Evolutionary conservation across 2,329 filamentous ascomycete genomes (phyloP).

Genomic region (Alternaria sp.): DNA sequence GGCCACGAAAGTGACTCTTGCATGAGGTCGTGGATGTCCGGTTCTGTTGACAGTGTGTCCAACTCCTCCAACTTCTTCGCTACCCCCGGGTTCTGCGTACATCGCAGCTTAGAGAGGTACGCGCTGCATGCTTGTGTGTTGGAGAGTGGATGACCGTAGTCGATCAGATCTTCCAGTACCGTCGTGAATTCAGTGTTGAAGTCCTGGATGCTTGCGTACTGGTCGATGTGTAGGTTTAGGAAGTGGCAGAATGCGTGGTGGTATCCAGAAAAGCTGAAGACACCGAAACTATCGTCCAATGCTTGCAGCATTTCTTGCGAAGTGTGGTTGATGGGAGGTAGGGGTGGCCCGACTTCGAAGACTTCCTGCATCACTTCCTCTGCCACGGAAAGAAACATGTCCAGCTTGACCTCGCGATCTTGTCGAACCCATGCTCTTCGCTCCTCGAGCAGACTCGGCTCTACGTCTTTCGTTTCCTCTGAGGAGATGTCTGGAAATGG

Average conservation of each 20-base stretch:
- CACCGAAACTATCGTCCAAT: slow-evolving; percentile 35
- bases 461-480: slow-evolving; percentile 24
- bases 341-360: slow-evolving; percentile 42
- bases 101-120: slow-evolving; percentile 48
- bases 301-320: slow-evolving; percentile 42
- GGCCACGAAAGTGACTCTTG: slow-evolving; percentile 41
- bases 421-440: slow-evolving; percentile 44
- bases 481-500: slow-evolving; percentile 25
- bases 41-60: slow-evolving; percentile 28
- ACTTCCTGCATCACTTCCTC: slow-evolving; percentile 48
- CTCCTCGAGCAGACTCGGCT: slow-evolving; percentile 43
- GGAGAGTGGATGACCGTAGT: slow-evolving; percentile 42
- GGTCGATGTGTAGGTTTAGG: slow-evolving; percentile 46
- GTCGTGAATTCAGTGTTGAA: slow-evolving; percentile 45
- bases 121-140: slow-evolving; percentile 46
- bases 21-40: slow-evolving; percentile 36
- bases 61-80: slow-evolving; percentile 41
- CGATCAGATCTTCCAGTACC: slow-evolving; percentile 41
- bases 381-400: slow-evolving; percentile 45
- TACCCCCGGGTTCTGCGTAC: slow-evolving; percentile 48
- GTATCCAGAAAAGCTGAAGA: slow-evolving; percentile 44
- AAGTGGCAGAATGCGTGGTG: slow-evolving; percentile 48
- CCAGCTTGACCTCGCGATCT: slow-evolving; percentile 45
- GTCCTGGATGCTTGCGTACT: slow-evolving; percentile 38
- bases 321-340: slow-evolving; percentile 40